Percentiles rank a stretch among this genome's conserved stretches.
These are phyloP conservation scores for Mycena chlorophos DNA, from an alignment of 768 basidiomycete genomes.

Conservation along the genomic window DNA sequence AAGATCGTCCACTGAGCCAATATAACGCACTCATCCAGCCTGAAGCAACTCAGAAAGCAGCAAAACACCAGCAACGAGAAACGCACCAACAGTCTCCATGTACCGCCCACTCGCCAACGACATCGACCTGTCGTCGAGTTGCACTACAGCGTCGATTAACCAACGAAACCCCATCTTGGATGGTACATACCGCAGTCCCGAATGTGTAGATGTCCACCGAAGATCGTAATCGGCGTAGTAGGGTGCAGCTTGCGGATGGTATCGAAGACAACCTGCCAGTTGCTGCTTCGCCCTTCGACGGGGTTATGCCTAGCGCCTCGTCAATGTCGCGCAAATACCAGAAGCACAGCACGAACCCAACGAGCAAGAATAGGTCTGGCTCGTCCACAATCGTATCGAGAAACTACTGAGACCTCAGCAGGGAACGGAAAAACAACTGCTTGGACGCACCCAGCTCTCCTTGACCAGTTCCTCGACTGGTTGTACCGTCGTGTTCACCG, in stretches of 20 bases:
- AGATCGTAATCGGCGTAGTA: conserved; percentile 74
- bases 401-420: conserved; percentile 51
- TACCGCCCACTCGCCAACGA: conserved; percentile 85
- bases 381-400: conserved; percentile 74
- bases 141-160: conserved; percentile 36
- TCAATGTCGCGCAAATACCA: background rate
- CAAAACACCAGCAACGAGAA: background rate
- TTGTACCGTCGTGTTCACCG: conserved; percentile 73
- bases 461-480: conserved; percentile 71
- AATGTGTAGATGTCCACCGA: conserved; percentile 78
- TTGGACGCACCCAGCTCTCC: conserved; percentile 63
- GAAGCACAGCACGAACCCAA: conserved; percentile 33
- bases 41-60: conserved; percentile 12
- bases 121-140: conserved; percentile 73
- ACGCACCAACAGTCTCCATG: conserved; percentile 86
- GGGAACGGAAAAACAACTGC: background rate
- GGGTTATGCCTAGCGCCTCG: conserved; percentile 66
- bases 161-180: background rate
- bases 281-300: conserved; percentile 58
- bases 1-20: background rate
- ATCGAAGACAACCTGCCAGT: conserved; percentile 71
- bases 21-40: conserved; percentile 64
- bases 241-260: conserved; percentile 74
- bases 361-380: conserved; percentile 80
- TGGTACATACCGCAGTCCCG: conserved; percentile 67